Base-by-base conservation (phyloP, 495 filamentous ascomycete species). In the Podospora appendiculata region DNA sequence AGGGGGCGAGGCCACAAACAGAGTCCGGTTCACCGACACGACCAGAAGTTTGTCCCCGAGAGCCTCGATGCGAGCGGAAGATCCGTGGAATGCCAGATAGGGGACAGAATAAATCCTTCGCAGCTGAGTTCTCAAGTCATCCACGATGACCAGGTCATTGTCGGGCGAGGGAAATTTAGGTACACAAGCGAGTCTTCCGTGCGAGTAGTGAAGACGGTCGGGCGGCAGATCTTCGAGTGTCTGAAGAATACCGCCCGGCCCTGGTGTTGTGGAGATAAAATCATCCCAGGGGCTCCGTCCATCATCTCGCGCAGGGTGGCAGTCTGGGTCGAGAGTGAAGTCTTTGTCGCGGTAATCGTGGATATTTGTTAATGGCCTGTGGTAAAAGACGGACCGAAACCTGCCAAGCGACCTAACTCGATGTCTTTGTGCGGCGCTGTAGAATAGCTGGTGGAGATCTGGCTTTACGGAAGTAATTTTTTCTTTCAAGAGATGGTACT, bases 41-140 rank as follows among this genome's bases (percentile, higher is more conserved):
- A 71, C 56, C 6, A 66, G 38, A 7, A 71, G 51, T 45, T 54
- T 61, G 36, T 63, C 43, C 1, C 69, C 69, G n/a, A 70, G 42
- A 4, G 57, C 61, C 32, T 41, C 35, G 2, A 69, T 18, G 4
- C 13, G 1, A 7, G 57, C 8, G 19, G 1, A 2, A 12, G 42
- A 42, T 17, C 56, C 52, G 33, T 32, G 36, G 32, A 66, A 52
- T 0, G 45, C 18, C 36, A 48, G 45, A 17, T 18, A 43, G 8
- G 67, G 58, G 5, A 59, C 8, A 1, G 40, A 39, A 40, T 64
- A 62, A 8, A 66, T 45, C 51, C 54, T 69, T 16, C 69, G 62
- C 32, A 52, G 59, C 16, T 56, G 53, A 39, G 41, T 53, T 32
- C 47, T 50, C 11, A 70, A 39, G 45, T 60, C 54, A 12, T 71